Percentiles rank a stretch among this genome's conserved stretches.
Evolutionary conservation across 192 early-diverging fungal genomes (phyloP).

Genomic region (Podila clonocystis): DNA sequence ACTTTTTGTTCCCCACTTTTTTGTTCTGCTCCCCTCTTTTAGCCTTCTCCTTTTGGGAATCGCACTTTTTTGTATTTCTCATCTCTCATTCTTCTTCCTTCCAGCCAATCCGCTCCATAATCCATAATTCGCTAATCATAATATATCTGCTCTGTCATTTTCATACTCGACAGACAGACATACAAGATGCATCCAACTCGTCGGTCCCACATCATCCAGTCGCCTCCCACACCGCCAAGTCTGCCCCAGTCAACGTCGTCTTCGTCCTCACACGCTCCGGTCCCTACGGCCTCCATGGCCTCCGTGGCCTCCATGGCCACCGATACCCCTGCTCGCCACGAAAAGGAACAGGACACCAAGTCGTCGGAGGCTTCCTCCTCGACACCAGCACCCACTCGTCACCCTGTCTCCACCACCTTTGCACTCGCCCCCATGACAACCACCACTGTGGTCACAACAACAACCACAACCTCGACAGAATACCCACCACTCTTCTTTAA

Average conservation of each 20-base stretch:
- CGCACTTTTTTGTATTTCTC: conserved; percentile 3
- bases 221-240: conserved; percentile 35
- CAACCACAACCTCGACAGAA: conserved; percentile 83
- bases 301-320: neutral
- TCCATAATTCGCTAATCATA: neutral
- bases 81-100: neutral
- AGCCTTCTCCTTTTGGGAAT: too few species aligned
- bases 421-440: conserved; percentile 69
- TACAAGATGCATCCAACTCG: conserved; percentile 21
- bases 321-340: neutral
- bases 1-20: neutral
- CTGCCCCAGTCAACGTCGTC: conserved; percentile 18
- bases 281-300: neutral
- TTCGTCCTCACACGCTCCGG: neutral
- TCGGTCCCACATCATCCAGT: conserved; percentile 19
- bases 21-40: neutral
- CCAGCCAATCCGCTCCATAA: neutral
- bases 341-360: neutral
- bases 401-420: conserved; percentile 52
- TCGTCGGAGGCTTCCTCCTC: conserved; percentile 4
- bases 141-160: neutral
- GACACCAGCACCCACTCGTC: conserved; percentile 14
- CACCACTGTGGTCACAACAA: conserved; percentile 81
- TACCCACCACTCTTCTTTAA: conserved; percentile 79
- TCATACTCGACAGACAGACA: conserved; percentile 2